Percentiles rank a stretch among this genome's conserved stretches.
Conservation (phyloP, 352 stramenopile genomes). For the Globisporangium yorkense region DNA sequence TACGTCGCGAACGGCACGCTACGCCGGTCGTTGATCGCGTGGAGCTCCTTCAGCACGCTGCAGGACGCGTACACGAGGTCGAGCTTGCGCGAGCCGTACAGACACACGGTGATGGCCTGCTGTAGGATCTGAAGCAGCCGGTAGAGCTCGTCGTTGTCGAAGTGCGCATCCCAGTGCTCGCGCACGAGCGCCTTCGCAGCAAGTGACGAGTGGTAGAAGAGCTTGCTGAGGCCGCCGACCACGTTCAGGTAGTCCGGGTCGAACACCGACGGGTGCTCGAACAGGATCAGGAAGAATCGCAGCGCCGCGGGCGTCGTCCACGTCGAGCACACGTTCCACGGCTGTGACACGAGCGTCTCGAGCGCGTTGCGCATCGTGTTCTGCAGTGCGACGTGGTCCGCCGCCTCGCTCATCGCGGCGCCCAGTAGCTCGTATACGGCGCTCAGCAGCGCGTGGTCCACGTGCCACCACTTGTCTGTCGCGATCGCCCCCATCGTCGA, state of each 20-base stretch:
- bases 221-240: constrained; percentile 54
- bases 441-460: constrained; percentile 35
- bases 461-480: constrained; percentile 40
- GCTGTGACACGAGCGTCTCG: constrained; percentile 57
- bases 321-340: constrained; percentile 72
- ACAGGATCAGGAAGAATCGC: constrained; percentile 69
- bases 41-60: constrained; percentile 56
- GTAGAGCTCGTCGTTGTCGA: constrained; percentile 52
- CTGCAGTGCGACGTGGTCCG: constrained; percentile 42
- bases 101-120: constrained; percentile 68
- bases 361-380: constrained; percentile 74
- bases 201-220: constrained; percentile 57
- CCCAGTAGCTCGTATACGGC: constrained; percentile 44
- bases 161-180: constrained; percentile 47
- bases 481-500: constrained; percentile 3
- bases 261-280: constrained; percentile 69
- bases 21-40: constrained; percentile 49
- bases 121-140: constrained; percentile 67
- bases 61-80: constrained; percentile 73
- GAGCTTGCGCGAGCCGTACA: constrained; percentile 67
- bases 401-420: constrained; percentile 20
- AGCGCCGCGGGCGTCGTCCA: constrained; percentile 39
- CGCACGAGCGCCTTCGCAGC: constrained; percentile 48
- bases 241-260: constrained; percentile 74
- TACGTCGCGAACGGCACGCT: constrained; percentile 47